Conservation (phyloP, 345 rosid genomes). For the Salix arbutifolia region DNA sequence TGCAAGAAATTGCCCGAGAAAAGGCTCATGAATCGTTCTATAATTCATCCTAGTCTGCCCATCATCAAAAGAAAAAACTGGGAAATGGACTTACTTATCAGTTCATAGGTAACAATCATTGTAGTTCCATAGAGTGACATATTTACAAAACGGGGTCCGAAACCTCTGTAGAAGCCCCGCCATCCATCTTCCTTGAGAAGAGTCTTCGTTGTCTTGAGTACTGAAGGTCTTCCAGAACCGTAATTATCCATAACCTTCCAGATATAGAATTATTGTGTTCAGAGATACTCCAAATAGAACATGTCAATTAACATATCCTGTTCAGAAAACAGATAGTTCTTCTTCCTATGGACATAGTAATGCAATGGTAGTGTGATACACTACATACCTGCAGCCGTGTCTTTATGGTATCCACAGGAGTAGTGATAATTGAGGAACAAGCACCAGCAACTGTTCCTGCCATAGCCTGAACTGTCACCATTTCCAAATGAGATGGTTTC, state of each 20-base stretch:
- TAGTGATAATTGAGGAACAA: slow-evolving; percentile 51
- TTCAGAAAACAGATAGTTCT: too few relatives aligned
- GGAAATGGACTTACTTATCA: slow-evolving; percentile 42
- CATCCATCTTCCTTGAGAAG: slow-evolving; percentile 53
- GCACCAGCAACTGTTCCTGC: slow-evolving; percentile 64
- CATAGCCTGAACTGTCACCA: slow-evolving; percentile 52
- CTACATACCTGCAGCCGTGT: slow-evolving; percentile 56
- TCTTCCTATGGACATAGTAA: neutral
- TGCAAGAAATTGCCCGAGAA: neutral
- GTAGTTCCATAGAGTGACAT: slow-evolving; percentile 65
- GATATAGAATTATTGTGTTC: neutral
- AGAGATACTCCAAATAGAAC: neutral
- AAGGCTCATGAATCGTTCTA: neutral
- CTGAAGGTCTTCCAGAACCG: slow-evolving; percentile 59
- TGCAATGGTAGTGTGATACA: neutral
- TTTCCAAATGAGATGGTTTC: slow-evolving; percentile 58
- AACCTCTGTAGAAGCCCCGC: slow-evolving; percentile 65
- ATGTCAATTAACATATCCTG: neutral
- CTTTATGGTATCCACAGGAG: slow-evolving; percentile 63
- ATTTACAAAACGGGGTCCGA: slow-evolving; percentile 56
- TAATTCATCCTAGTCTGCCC: neutral
- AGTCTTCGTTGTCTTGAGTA: slow-evolving; percentile 42
- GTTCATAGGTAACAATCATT: slow-evolving; percentile 64
- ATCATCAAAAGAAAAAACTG: neutral
- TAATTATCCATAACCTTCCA: slow-evolving; percentile 55